Base-by-base conservation (phyloP, 2,329 filamentous ascomycete genomes). In the Fonsecaea nubica region DNA sequence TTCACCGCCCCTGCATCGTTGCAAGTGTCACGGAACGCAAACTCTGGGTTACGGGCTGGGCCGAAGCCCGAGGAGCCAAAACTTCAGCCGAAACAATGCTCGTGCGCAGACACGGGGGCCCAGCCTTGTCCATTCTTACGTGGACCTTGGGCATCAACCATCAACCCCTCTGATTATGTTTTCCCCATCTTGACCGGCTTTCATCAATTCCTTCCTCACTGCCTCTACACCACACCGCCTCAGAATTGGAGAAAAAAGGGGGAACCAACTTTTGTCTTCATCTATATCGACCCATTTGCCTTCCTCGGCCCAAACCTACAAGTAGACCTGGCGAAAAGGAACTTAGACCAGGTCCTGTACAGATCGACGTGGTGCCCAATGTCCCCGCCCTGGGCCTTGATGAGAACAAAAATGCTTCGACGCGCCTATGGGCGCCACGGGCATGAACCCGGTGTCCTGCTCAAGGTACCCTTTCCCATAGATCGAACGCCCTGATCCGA, bases 271-370 rank as follows among this genome's bases (percentile, higher is more conserved):
- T 68, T 64, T 68, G 48, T 68, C 60, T 61, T 61, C 38, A 42
- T 68, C 66, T 68, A 66, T 68, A 63, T 52, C 59, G 48, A 30
- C 35, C 66, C 35, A 36, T 54, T 38, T 65, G 53, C 59, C 64
- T 57, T 62, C 45, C 48, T 18, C 56, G 30, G 54, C 32, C 18
- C 45, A 52, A 54, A 61, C 57, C 38, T 21, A 58, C 45, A 50
- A 50, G 45, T 50, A 50, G 45, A 50, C 45, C 45, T 50, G 45
- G 18, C 45, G 45, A 50, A 50, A 50, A 50, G 25, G 45, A 50
- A 25, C 45, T 50, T 21, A 50, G 42, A 13, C 54, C 55, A 42
- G 58, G 62, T 56, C 40, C 66, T 68, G 59, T 61, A 68, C 63
- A 63, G 33, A 18, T 42, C 55, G 56, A 64, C 66, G 63, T 50